Evolutionary conservation across 1,284 basidiomycete species (phyloP), one percentile per base, ranked within the genome.

Genomic region (Tylopilus sp.): DNA sequence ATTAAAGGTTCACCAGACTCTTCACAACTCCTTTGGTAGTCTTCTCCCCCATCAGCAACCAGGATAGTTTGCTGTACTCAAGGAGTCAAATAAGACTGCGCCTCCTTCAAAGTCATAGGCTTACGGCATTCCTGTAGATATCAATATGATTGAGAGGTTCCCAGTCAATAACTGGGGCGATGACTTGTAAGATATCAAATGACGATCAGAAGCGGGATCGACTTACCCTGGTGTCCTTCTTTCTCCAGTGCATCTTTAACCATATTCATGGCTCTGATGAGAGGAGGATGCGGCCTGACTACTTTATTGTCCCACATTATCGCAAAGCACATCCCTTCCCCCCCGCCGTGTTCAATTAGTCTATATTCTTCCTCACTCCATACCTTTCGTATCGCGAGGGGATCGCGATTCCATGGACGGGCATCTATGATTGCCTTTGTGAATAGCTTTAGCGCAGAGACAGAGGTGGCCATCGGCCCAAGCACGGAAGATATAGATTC

Each of bases 401-500:
- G 88, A 64, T 92, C 91, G 47, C 71, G 74, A 19, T 77, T 62
- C 90, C 90, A 92, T 0, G 87, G 86, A 54, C 83, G 70, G 13
- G 73, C 67, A 46, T 74, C 74, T 15, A 84, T 62, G 6, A 90
- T 76, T 0, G 76, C 76, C 62, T 86, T 81, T 52, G 82, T 80
- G 71, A 91, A 91, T 2, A 78, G 59, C 59, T 85, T 85, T 47
- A 92, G 62, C 2, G 80, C 84, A 4, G 69, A 74, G 8, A 92
- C 56, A 13, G 78, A 81, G 19, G 76, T 76, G 4, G 84, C 75
- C 61, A 92, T 77, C 2, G 91, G 91, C 0, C 90, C 90, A 3
- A 90, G 76, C 42, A 91, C 86, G 2, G 86, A 90, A 2, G 76
- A 75, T 26, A 92, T 75, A 7, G 86, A 83, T 51, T 90, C 87